Conservation (phyloP, 2,329 filamentous ascomycete genomes). For the Thelonectria blattea region DNA sequence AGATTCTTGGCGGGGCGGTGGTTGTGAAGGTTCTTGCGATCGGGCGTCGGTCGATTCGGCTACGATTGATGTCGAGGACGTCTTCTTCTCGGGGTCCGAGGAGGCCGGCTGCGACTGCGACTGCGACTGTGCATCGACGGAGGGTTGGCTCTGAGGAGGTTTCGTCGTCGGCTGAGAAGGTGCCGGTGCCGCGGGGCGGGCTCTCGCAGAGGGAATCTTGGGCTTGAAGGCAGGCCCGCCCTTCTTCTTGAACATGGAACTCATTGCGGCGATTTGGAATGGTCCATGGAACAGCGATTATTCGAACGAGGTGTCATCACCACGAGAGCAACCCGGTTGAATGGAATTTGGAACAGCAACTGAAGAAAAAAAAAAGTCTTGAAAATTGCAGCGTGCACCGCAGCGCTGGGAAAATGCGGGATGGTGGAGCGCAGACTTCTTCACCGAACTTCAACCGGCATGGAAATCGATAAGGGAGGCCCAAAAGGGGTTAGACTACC, state of each 20-base stretch:
- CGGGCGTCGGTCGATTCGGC: constrained; percentile 12
- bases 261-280: constrained; percentile 54
- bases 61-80: constrained; percentile 3
- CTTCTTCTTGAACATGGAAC: constrained; percentile 72
- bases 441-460: constrained; percentile 44
- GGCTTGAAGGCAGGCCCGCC: constrained; percentile 71
- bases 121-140: constrained; percentile 24
- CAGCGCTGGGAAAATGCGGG: constrained; percentile 38
- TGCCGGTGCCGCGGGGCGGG: constrained; percentile 51
- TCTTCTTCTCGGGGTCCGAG: constrained; percentile 10
- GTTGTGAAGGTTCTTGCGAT: constrained; percentile 19
- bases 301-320: constrained; percentile 15
- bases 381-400: constrained; percentile 33
- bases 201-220: constrained; percentile 65
- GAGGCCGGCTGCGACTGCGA: constrained; percentile 15
- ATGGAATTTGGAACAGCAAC: constrained; percentile 10
- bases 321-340: constrained; percentile 18
- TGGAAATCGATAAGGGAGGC: constrained; percentile 42
- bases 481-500: constrained; percentile 41
- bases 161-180: constrained; percentile 34
- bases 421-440: constrained; percentile 31
- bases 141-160: constrained; percentile 22
- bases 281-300: constrained; percentile 24
- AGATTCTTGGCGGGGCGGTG: constrained; percentile 26
- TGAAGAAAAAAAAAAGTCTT: not conserved